Evolutionary conservation across 2,329 filamentous ascomycete genomes (phyloP), one percentile per base, ranked within the genome.

Genomic region (Aspergillus pseudonomiae): DNA sequence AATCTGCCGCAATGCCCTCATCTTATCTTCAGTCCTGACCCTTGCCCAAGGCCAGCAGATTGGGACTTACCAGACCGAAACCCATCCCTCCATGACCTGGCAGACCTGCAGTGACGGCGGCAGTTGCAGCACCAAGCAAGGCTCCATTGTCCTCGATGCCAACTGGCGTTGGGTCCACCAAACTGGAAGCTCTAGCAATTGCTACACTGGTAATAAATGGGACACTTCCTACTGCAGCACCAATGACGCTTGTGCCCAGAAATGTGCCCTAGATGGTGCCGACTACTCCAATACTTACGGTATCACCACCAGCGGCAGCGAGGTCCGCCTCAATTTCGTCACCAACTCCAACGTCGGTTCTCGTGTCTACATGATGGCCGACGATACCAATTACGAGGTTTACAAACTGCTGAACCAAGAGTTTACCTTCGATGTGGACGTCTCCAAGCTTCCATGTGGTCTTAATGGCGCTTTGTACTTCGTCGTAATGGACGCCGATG

Each of bases 401-500:
- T 88, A 91, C 79, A 83, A 86, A 63, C 81, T 91, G 63, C 81
- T 88, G 60, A 87, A 87, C 77, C 84, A 89, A 72, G 89, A 92
- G 77, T 88, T 92, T 78, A 89, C 88, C 60, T 91, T 92, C 65
- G 89, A 91, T 61, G 89, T 91, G 30, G 89, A 92, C 73, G 86
- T 90, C 52, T 90, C 88, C 46, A 84, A 85, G 69, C 80, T 91
- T 24, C 85, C 86, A 64, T 92, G 90, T 71, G 90, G 90, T 64
- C 79, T 92, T 63, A 92, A 92, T 77, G 89, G 89, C 60, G 89
- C 89, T 53, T 79, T 92, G 54, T 91, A 92, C 79, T 82, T 90
- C 48, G 81, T 85, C 19, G 79, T 84, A 70, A 90, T 91, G 76
- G 82, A 85, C 12, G 78, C 81, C 7, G 85, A 89, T 69, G 90